Base-by-base conservation (phyloP, 345 rosid species). In the Clarkia xantiana region DNA sequence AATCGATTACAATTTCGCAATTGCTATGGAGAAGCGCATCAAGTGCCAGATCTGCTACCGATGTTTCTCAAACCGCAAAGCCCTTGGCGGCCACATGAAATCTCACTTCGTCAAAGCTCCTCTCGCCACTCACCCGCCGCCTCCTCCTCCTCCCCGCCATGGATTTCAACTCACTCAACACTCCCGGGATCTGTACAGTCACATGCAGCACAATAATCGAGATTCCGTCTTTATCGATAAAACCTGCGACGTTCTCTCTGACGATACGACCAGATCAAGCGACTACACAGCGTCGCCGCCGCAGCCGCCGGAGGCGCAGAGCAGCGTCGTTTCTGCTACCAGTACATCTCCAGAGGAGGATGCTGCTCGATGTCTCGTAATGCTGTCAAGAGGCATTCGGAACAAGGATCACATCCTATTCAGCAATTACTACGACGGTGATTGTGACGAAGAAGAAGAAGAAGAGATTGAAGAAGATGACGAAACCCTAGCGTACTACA, bases 81-180 rank as follows among this genome's bases (percentile, higher is more conserved):
- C 86, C 71, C 71, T 79, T 74, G 82, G 86, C 12, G 86, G 82
- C 12, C 86, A 76, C 61, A 79, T 79, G 82, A 71, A 78, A 76
- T 79, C 80, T 61, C 82, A 79, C 62, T 34, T 64, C 0, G 71
- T 64, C 17, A 79, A 70, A 53, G 67, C 63, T 14, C 80, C 75
- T 1, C 45, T 75, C 14, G 60, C 73, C 52, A n/a, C 42, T 23
- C 60, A 2, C 9, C n/a, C 51, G n/a, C n/a, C n/a, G n/a, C n/a
- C n/a, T n/a, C n/a, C n/a, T n/a, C n/a, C n/a, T n/a, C n/a, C n/a
- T n/a, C n/a, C n/a, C n/a, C n/a, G n/a, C 9, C 9, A 1, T 14
- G 40, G 6, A 14, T 18, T 48, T 50, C 47, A n/a, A n/a, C n/a
- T n/a, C n/a, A n/a, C n/a, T n/a, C n/a, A 19, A 20, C 19, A 14